Percentiles rank a stretch among this genome's conserved stretches.
phyloP scores from a whole-genome alignment of 2,329 filamentous ascomycete species.

The Colletotrichum sp. region DNA sequence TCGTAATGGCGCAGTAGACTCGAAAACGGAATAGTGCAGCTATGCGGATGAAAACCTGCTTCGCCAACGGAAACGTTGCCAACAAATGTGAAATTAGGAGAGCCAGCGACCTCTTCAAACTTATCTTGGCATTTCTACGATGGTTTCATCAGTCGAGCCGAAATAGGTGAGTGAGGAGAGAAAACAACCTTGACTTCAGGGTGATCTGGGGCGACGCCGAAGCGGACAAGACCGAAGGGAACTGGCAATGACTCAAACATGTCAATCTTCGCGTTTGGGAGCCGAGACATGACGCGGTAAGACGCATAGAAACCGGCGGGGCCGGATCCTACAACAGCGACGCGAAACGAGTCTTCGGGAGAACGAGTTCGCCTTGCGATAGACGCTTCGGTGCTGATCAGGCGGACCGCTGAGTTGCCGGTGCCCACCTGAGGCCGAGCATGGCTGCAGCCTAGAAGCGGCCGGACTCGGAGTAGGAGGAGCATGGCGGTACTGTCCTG shows the following conservation, averaged over 20 bases:
- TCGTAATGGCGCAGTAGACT: constrained; percentile 84
- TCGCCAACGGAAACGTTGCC: constrained; percentile 86
- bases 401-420: background rate
- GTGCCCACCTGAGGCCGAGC: background rate
- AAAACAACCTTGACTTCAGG: constrained; percentile 88
- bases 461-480: background rate
- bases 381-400: background rate
- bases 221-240: constrained; percentile 89
- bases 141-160: background rate
- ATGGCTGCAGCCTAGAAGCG: background rate
- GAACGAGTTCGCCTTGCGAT: constrained; percentile 13
- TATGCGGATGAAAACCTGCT: constrained; percentile 40
- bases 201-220: constrained; percentile 97
- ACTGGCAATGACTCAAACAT: constrained; percentile 97
- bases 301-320: constrained; percentile 97
- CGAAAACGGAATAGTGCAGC: constrained; percentile 66
- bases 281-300: constrained; percentile 79
- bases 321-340: constrained; percentile 91
- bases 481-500: background rate
- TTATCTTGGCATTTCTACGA: constrained; percentile 90
- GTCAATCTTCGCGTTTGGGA: constrained; percentile 77
- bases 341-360: constrained; percentile 60
- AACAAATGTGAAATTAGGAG: constrained; percentile 85
- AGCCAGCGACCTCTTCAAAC: constrained; percentile 86
- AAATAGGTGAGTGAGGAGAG: background rate